A percentile compares a stretch with the other conserved stretches of the same genome.
Conservation (phyloP, 345 rosid species). For the Lumnitzera littorea region DNA sequence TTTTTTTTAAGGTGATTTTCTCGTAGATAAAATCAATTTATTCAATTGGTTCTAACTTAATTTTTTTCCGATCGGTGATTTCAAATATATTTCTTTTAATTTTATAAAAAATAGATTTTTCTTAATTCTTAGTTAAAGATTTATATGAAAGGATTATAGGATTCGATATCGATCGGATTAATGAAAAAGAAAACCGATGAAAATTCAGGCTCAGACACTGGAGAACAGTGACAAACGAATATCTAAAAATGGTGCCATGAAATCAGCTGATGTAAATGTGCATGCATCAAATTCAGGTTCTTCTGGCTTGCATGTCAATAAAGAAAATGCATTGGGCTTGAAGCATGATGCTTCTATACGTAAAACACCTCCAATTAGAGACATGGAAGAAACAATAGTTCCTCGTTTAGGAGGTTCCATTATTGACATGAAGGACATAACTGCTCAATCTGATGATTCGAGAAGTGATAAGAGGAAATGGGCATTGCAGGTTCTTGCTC, state of each 20-base stretch:
- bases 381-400: slow-evolving; percentile 16
- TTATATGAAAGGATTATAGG: too few species aligned
- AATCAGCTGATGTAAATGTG: slow-evolving; percentile 28
- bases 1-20: too few species aligned
- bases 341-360: slow-evolving; percentile 27
- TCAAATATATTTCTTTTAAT: too few species aligned
- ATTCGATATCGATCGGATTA: too few species aligned
- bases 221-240: slow-evolving; percentile 12
- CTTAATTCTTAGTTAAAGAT: too few species aligned
- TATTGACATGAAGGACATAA: slow-evolving; percentile 27
- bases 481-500: slow-evolving; percentile 93
- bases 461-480: slow-evolving; percentile 86
- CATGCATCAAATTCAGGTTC: slow-evolving; percentile 29
- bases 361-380: slow-evolving; percentile 24
- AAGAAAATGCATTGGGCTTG: slow-evolving; percentile 30
- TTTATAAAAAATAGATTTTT: too few species aligned
- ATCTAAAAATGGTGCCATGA: slow-evolving; percentile 2
- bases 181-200: too few species aligned
- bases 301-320: slow-evolving; percentile 34
- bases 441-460: slow-evolving; percentile 38
- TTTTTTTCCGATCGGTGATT: too few species aligned
- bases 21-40: too few species aligned
- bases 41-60: too few species aligned
- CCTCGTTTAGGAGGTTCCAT: slow-evolving; percentile 25
- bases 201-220: background rate